Evolutionary conservation across 2,329 filamentous ascomycete genomes (phyloP).

Genomic region (Aurifilum marmelostoma): DNA sequence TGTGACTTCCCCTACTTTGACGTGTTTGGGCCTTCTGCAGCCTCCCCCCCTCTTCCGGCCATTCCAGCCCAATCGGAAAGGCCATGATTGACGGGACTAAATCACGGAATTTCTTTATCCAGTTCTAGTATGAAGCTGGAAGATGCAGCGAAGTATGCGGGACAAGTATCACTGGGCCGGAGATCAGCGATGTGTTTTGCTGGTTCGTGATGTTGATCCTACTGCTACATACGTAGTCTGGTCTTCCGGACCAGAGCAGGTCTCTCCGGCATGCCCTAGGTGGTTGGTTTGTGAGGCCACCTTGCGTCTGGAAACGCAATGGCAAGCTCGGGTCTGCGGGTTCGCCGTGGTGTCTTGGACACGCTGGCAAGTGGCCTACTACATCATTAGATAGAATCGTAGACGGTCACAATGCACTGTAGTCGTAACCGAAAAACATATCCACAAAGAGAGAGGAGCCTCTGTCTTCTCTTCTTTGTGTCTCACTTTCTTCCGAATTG

Average conservation of each 20-base stretch:
- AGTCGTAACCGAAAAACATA: not conserved
- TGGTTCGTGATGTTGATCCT: not conserved
- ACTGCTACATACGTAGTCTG: not conserved
- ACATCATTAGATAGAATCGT: no score
- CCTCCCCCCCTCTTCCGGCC: slow-evolving; percentile 5
- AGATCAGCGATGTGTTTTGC: not conserved
- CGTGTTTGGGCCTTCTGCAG: slow-evolving; percentile 18
- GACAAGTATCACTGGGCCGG: not conserved
- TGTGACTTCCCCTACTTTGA: slow-evolving; percentile 15
- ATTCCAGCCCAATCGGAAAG: slow-evolving; percentile 9
- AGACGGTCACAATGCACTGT: not conserved
- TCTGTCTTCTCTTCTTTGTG: no score
- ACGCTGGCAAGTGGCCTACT: not conserved
- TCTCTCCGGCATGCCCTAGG: not conserved
- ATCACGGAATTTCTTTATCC: not conserved
- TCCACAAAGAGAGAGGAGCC: not conserved
- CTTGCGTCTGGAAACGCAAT: no score
- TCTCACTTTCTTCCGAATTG: no score
- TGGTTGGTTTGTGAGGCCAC: not conserved
- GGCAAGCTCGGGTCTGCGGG: not conserved
- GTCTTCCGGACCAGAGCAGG: not conserved
- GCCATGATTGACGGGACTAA: not conserved
- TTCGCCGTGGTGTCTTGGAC: not conserved
- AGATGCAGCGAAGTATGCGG: not conserved
- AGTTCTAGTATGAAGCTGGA: not conserved